Conservation (phyloP, 2,329 filamentous ascomycete species). For the Aureobasidium sp. region DNA sequence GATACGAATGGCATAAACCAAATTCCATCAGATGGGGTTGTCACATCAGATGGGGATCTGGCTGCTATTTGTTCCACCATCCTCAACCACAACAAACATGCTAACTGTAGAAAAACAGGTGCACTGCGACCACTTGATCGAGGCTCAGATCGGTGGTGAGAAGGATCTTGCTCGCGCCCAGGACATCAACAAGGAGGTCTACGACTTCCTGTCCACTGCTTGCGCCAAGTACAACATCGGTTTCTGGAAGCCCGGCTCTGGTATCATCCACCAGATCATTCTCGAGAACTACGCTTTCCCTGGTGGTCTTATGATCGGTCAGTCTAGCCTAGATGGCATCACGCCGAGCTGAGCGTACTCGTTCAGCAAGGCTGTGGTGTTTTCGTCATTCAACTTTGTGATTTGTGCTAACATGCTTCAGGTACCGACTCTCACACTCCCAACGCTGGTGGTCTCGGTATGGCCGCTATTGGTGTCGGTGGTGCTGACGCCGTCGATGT, state of each 20-base stretch:
- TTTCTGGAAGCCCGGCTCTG: conserved; percentile 98
- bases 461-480: conserved; percentile 91
- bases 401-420: conserved; percentile 42
- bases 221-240: conserved; percentile 99
- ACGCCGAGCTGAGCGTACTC: too few relatives aligned
- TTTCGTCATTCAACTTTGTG: too few relatives aligned
- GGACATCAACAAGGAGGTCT: conserved; percentile 97
- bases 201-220: conserved; percentile 88
- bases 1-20: too few relatives aligned
- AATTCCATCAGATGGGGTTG: too few relatives aligned
- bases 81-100: too few relatives aligned
- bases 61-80: too few relatives aligned
- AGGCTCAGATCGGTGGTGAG: conserved; percentile 85
- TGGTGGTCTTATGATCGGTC: conserved; percentile 41
- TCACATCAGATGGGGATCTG: too few relatives aligned
- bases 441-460: conserved; percentile 92
- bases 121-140: conserved; percentile 90
- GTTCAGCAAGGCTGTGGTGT: too few relatives aligned
- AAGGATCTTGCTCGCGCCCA: conserved; percentile 91
- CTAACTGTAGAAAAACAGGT: not conserved
- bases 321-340: not conserved
- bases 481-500: conserved; percentile 98
- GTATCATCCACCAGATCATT: conserved; percentile 98
- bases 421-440: conserved; percentile 97
- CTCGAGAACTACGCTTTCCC: conserved; percentile 99